Percentiles rank a stretch among this genome's conserved stretches.
These are phyloP conservation scores for Monosporascus sp. DNA, from an alignment of 2,329 filamentous ascomycete species.

Conservation along the genomic window DNA sequence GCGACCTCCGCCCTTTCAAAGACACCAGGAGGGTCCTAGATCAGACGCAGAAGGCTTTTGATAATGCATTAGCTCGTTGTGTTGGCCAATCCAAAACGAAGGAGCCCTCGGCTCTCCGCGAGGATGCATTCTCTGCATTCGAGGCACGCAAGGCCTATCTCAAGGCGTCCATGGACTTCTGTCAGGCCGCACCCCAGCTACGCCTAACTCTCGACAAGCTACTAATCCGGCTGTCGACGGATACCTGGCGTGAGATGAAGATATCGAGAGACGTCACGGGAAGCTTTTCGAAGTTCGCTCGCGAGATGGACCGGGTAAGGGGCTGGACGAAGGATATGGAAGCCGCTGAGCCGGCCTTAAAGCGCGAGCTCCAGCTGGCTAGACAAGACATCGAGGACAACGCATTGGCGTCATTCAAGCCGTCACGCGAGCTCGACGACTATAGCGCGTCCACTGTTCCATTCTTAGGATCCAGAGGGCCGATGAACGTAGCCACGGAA, in stretches of 20 bases:
- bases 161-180: conserved; percentile 90
- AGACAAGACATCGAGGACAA: conserved; percentile 77
- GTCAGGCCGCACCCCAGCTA: conserved; percentile 78
- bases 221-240: conserved; percentile 75
- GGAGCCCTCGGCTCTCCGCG: conserved; percentile 82
- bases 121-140: conserved; percentile 93
- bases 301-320: conserved; percentile 84
- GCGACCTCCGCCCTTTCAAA: conserved; percentile 80
- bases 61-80: conserved; percentile 76
- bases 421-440: conserved; percentile 87
- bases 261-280: conserved; percentile 60
- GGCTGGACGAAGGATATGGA: conserved; percentile 97
- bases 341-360: conserved; percentile 76
- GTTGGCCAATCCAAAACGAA: conserved; percentile 85
- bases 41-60: conserved; percentile 75
- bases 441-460: conserved; percentile 88
- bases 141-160: conserved; percentile 88
- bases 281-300: conserved; percentile 60
- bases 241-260: conserved; percentile 85
- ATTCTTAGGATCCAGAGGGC: conserved; percentile 68
- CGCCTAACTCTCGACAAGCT: conserved; percentile 80
- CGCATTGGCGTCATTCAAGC: conserved; percentile 65
- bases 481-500: conserved; percentile 56
- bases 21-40: conserved; percentile 75
- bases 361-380: conserved; percentile 71